phyloP scores from a whole-genome alignment of 1,284 basidiomycete species.

The Marasmius sp. region DNA sequence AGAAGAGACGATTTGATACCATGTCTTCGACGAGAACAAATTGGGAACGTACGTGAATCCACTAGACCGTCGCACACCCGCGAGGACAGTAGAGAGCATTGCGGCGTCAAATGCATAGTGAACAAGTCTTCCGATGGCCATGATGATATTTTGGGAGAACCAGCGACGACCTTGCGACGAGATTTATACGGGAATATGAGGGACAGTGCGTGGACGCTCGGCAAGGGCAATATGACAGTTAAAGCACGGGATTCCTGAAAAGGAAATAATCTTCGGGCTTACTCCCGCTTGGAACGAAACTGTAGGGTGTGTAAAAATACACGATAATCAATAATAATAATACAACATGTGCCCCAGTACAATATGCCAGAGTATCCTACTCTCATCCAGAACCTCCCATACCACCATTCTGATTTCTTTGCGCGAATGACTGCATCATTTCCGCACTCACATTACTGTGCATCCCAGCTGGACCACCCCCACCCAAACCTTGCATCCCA shows the following conservation, averaged over 20 bases:
- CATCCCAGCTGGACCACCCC: not conserved
- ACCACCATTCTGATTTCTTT: not conserved
- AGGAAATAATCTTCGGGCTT: not conserved
- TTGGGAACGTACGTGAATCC: constrained; percentile 77
- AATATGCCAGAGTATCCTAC: not conserved
- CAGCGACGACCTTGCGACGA: not conserved
- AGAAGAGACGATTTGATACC: not conserved
- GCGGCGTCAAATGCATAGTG: constrained; percentile 88
- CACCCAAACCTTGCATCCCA: not conserved
- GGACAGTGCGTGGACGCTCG: not conserved
- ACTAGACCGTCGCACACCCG: constrained; percentile 89
- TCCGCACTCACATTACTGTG: not conserved
- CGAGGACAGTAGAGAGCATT: constrained; percentile 85
- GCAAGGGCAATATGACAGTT: not conserved
- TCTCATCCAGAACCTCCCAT: not conserved
- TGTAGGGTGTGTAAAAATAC: no score
- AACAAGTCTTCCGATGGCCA: constrained; percentile 79
- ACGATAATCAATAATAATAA: not conserved
- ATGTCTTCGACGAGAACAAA: constrained; percentile 1
- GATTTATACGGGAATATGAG: not conserved
- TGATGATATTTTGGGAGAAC: constrained; percentile 26
- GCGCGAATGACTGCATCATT: constrained; percentile 3
- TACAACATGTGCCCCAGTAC: not conserved
- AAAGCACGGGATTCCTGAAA: not conserved
- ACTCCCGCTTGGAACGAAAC: no score